Evolutionary conservation across 176 grass and related monocot species (phyloP).

Genomic region (Poa pratensis): DNA sequence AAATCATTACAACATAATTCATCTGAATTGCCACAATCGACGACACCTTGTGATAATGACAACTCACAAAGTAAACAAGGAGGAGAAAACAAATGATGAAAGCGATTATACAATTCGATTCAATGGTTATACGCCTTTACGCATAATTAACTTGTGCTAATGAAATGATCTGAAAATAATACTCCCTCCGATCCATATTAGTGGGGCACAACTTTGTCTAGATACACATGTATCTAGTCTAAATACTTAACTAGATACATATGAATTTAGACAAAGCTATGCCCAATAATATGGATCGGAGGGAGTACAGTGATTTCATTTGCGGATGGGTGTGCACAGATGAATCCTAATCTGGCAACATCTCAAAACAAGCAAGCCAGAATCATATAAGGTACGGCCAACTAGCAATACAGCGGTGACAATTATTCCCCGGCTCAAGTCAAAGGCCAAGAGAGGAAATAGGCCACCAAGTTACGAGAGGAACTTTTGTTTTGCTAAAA

Average conservation of each 20-base stretch:
- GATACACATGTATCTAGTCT: too few relatives aligned
- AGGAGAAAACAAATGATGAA: background rate
- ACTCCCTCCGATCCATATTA: too few relatives aligned
- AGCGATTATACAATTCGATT: slow-evolving; percentile 4
- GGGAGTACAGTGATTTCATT: background rate
- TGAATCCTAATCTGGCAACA: slow-evolving; percentile 43
- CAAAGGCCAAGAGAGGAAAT: slow-evolving; percentile 46
- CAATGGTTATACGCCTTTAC: background rate
- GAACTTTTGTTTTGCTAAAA: slow-evolving; percentile 45
- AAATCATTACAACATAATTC: background rate
- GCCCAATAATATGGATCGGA: too few relatives aligned
- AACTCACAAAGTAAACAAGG: background rate
- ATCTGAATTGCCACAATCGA: background rate
- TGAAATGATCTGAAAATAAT: background rate
- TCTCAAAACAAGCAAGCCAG: slow-evolving; percentile 45
- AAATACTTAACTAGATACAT: too few relatives aligned
- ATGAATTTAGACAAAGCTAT: too few relatives aligned
- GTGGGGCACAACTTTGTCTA: too few relatives aligned
- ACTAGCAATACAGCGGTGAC: slow-evolving; percentile 13
- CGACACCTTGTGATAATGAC: background rate
- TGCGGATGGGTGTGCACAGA: background rate
- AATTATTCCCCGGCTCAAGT: slow-evolving; percentile 53
- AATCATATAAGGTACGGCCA: slow-evolving; percentile 30
- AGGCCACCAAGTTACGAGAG: slow-evolving; percentile 43
- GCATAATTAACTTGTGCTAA: background rate